These are phyloP conservation scores for Angomonas deanei DNA, from an alignment of 208 protist species.

Conservation along the genomic window DNA sequence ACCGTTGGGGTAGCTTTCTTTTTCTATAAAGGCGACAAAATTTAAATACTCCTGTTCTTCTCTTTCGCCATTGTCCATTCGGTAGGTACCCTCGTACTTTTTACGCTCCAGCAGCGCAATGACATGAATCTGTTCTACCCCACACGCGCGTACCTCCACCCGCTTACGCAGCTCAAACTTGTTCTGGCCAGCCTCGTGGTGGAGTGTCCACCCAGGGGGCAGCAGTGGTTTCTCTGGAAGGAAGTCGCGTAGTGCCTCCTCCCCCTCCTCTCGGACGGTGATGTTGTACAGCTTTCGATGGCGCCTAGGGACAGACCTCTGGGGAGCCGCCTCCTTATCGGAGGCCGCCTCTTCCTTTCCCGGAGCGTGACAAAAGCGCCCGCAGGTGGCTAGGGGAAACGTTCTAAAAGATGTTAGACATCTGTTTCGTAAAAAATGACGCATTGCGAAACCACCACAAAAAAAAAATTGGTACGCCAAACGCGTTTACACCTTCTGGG, in stretches of 20 bases:
- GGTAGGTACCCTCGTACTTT: conserved; percentile 74
- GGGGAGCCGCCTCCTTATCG: not conserved
- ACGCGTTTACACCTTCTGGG: too few species aligned
- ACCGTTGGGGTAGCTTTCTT: conserved; percentile 38
- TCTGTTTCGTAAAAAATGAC: not conserved
- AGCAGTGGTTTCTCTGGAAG: conserved; percentile 57
- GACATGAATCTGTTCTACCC: conserved; percentile 59
- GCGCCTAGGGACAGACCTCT: conserved; percentile 9
- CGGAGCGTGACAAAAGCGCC: too few species aligned
- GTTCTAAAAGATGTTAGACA: too few species aligned
- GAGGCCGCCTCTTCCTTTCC: too few species aligned
- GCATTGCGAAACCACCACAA: not conserved
- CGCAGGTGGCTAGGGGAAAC: too few species aligned
- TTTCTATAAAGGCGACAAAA: conserved; percentile 72
- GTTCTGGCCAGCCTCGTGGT: conserved; percentile 43
- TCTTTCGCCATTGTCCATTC: conserved; percentile 84
- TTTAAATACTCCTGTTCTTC: conserved; percentile 83
- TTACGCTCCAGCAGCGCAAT: conserved; percentile 73
- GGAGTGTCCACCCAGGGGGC: conserved; percentile 55
- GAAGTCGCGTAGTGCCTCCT: conserved; percentile 82
- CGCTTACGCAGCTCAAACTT: conserved; percentile 73
- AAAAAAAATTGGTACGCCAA: not conserved
- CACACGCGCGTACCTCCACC: conserved; percentile 53
- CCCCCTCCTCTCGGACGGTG: conserved; percentile 50
- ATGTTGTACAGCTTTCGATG: conserved; percentile 47